phyloP scores from a whole-genome alignment of 23 red algal species.

The Gracilaria gracilis region DNA sequence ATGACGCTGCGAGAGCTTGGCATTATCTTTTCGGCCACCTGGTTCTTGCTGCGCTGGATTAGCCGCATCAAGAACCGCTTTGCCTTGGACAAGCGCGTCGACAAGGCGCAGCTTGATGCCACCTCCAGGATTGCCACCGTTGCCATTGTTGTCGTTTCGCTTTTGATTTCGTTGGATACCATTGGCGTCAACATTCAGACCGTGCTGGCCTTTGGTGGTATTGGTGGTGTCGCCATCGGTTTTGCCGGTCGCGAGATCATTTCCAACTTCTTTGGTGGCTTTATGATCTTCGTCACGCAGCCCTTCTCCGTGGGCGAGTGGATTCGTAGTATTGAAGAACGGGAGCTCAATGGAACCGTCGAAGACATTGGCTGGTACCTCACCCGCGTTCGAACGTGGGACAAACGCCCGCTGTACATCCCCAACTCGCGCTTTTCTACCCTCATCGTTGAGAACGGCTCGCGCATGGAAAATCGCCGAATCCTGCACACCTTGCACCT shows the following conservation, averaged over 20 bases:
- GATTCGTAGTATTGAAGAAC: slow-evolving; percentile 94
- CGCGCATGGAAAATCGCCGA: slow-evolving; percentile 98
- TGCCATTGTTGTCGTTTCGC: slow-evolving; percentile 67
- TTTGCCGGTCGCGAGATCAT: slow-evolving; percentile 99
- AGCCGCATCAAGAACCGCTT: slow-evolving; percentile 90
- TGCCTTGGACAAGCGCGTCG: slow-evolving; percentile 82
- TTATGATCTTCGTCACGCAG: slow-evolving; percentile 97
- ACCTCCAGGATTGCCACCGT: slow-evolving; percentile 90
- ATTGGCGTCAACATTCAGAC: slow-evolving; percentile 96
- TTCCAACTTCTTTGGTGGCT: slow-evolving; percentile 98
- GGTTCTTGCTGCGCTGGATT: slow-evolving; percentile 98
- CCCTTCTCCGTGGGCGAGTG: slow-evolving; percentile 98
- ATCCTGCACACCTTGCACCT: slow-evolving; percentile 90
- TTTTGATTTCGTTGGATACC: slow-evolving; percentile 95
- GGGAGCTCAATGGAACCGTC: slow-evolving; percentile 92
- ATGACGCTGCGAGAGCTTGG: slow-evolving; percentile 88
- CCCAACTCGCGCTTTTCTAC: slow-evolving; percentile 99
- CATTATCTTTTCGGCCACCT: slow-evolving; percentile 94
- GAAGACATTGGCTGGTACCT: slow-evolving; percentile 99
- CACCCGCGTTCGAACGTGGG: slow-evolving; percentile 93
- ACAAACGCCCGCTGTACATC: slow-evolving; percentile 99
- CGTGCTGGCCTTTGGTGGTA: slow-evolving; percentile 99
- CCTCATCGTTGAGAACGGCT: slow-evolving; percentile 96
- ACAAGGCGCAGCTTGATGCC: slow-evolving; percentile 96
- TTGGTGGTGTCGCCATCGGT: slow-evolving; percentile 99